A percentile compares a stretch with the other conserved stretches of the same genome.
Evolutionary conservation across 1,284 basidiomycete species (phyloP).

Genomic region (Amylostereum areolatum): DNA sequence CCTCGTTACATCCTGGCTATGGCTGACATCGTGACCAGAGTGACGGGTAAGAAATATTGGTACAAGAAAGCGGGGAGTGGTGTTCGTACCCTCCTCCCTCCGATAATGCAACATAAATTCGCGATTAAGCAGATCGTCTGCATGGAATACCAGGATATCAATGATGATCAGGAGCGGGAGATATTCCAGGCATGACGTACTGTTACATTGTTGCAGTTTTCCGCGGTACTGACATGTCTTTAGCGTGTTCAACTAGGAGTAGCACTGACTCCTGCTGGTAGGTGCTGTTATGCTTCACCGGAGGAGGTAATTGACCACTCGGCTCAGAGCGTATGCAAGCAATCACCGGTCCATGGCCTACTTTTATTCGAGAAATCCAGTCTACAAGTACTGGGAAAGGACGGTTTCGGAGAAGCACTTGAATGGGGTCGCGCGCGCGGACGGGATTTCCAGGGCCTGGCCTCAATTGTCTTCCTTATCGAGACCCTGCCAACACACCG

Average conservation of each 20-base stretch:
- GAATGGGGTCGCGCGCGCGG: slow-evolving; percentile 42
- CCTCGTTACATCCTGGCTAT: background rate
- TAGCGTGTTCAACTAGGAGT: slow-evolving; percentile 74
- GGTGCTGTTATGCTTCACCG: slow-evolving; percentile 2
- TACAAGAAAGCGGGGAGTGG: slow-evolving; percentile 19
- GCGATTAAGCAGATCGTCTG: slow-evolving; percentile 67
- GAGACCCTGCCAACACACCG: slow-evolving; percentile 25
- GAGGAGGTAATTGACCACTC: background rate
- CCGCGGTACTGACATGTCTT: background rate
- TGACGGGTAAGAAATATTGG: slow-evolving; percentile 42
- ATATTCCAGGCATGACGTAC: slow-evolving; percentile 65
- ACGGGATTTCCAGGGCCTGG: slow-evolving; percentile 41
- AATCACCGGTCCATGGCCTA: slow-evolving; percentile 36
- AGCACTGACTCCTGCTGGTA: slow-evolving; percentile 66
- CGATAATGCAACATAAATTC: slow-evolving; percentile 31
- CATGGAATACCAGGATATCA: slow-evolving; percentile 62
- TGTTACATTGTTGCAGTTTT: no score
- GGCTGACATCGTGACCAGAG: slow-evolving; percentile 4
- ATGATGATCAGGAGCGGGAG: slow-evolving; percentile 56
- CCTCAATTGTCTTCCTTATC: slow-evolving; percentile 36
- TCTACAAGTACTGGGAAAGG: slow-evolving; percentile 28
- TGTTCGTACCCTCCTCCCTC: slow-evolving; percentile 5
- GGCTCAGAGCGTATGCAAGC: slow-evolving; percentile 58
- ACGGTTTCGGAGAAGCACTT: slow-evolving; percentile 37
- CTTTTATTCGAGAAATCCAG: slow-evolving; percentile 35